Evolutionary conservation across 2,329 filamentous ascomycete species (phyloP).

Genomic region (Epichloe typhina): DNA sequence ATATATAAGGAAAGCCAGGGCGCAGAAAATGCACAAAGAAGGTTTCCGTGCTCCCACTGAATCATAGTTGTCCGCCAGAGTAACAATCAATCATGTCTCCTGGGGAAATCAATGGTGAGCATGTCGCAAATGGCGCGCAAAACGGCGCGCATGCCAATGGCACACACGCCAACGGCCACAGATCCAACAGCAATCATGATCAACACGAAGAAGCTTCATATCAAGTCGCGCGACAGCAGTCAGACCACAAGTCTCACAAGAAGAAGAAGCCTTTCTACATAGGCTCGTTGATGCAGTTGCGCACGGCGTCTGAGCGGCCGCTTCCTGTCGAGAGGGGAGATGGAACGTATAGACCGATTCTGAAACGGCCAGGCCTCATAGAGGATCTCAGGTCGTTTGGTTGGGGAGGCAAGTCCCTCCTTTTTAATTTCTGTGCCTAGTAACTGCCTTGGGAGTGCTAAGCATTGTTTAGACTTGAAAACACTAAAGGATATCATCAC

Average conservation of each 20-base stretch:
- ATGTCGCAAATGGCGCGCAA: constrained; percentile 2
- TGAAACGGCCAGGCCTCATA: constrained; percentile 36
- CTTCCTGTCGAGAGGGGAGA: constrained; percentile 50
- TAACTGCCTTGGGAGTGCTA: neutral
- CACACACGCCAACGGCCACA: constrained; percentile 6
- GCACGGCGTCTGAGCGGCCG: constrained; percentile 42
- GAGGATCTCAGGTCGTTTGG: constrained; percentile 45
- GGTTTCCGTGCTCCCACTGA: neutral
- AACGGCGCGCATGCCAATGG: constrained; percentile 13
- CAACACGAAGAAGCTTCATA: constrained; percentile 2
- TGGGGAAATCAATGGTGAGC: neutral
- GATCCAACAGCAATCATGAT: constrained; percentile 3
- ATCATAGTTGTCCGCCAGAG: neutral
- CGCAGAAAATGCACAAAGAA: neutral
- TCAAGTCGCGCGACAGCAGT: neutral
- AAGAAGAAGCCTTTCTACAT: constrained; percentile 6
- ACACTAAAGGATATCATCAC: constrained; percentile 49
- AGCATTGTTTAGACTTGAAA: constrained; percentile 35
- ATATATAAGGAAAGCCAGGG: neutral
- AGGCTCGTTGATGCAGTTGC: constrained; percentile 19
- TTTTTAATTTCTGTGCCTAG: neutral
- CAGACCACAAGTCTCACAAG: neutral
- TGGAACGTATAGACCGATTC: constrained; percentile 40
- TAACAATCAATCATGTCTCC: constrained; percentile 1
- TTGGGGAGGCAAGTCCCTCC: constrained; percentile 24